Conservation (phyloP, 208 protist genomes). For the Crithidia fasciculata region DNA sequence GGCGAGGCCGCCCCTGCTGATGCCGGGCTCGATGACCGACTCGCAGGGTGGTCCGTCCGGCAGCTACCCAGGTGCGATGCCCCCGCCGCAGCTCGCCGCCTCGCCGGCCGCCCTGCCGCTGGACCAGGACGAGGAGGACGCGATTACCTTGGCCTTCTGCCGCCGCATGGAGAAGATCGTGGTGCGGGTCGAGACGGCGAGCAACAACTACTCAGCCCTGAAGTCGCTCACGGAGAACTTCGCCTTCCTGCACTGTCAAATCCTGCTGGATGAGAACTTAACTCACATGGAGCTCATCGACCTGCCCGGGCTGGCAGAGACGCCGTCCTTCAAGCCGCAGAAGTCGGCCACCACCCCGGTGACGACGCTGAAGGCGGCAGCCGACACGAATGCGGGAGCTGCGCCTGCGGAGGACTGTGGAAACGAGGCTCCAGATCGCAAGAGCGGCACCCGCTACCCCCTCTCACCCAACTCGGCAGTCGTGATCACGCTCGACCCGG, state of each 20-base stretch:
- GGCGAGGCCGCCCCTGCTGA: constrained; percentile 11
- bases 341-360: constrained; percentile 14
- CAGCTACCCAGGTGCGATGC: neutral
- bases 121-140: constrained; percentile 42
- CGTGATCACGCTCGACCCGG: constrained; percentile 38
- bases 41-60: neutral
- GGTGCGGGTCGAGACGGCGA: constrained; percentile 52
- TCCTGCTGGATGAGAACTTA: constrained; percentile 49
- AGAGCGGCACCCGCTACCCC: neutral
- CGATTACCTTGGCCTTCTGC: constrained; percentile 54
- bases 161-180: constrained; percentile 48
- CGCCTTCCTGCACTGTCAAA: constrained; percentile 83
- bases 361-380: neutral
- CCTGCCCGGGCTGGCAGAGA: constrained; percentile 37
- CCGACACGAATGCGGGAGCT: neutral
- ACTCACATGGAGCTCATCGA: constrained; percentile 48
- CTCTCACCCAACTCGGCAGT: constrained; percentile 34
- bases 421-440: constrained; percentile 8
- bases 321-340: constrained; percentile 22
- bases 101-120: constrained; percentile 20
- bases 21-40: constrained; percentile 8
- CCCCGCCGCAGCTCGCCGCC: neutral
- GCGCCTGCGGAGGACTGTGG: neutral
- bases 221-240: constrained; percentile 88
- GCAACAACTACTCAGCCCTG: constrained; percentile 82